phyloP scores from a whole-genome alignment of 225 moss, liverwort and hornwort genomes.

The Pleurozium schreberi region DNA sequence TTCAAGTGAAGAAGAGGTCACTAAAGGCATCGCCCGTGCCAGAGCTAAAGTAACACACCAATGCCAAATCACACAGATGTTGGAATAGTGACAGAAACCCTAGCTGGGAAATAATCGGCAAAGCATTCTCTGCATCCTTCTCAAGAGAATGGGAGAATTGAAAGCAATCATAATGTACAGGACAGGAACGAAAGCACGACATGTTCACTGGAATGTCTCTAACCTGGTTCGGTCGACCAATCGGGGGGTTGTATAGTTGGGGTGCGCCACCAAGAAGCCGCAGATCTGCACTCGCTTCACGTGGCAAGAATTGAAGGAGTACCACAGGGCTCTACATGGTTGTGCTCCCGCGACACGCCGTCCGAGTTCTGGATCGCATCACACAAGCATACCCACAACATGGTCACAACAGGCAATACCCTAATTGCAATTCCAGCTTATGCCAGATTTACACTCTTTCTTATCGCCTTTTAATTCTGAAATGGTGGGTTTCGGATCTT shows the following conservation, averaged over 20 bases:
- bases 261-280: background rate
- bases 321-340: background rate
- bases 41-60: background rate
- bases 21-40: background rate
- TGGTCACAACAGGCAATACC: background rate
- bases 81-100: background rate
- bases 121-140: background rate
- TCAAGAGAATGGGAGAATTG: background rate
- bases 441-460: no score
- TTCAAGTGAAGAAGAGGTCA: background rate
- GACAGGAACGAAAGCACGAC: background rate
- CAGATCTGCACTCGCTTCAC: background rate
- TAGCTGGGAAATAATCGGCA: background rate
- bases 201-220: background rate
- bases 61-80: background rate
- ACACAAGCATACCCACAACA: background rate
- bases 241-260: background rate
- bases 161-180: background rate
- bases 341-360: background rate
- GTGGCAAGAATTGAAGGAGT: background rate
- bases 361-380: background rate
- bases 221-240: background rate
- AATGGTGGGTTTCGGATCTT: no score
- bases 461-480: no score
- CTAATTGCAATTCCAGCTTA: no score